These are phyloP conservation scores for Trifolium repens DNA, from an alignment of 306 rosid species.

Conservation along the genomic window DNA sequence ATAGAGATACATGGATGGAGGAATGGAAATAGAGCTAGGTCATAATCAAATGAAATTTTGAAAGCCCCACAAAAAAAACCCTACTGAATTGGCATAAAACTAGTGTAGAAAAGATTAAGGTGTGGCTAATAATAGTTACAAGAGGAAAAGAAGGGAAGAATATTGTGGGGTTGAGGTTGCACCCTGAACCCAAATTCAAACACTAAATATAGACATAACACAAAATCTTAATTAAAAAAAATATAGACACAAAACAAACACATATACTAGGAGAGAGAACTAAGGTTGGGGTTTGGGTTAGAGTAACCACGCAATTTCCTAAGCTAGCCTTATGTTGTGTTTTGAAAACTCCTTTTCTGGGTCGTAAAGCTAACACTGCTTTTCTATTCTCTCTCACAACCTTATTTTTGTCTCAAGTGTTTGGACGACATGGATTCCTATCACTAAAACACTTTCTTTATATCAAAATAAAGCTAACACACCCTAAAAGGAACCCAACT, in stretches of 20 bases:
- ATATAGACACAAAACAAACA: too few relatives aligned
- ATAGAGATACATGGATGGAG: background rate
- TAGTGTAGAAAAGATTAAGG: conserved; percentile 42
- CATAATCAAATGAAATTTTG: conserved; percentile 50
- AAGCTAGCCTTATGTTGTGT: conserved; percentile 66
- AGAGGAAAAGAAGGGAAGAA: conserved; percentile 63
- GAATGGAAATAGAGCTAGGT: conserved; percentile 41
- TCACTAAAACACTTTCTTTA: conserved; percentile 49
- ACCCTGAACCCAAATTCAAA: conserved; percentile 51
- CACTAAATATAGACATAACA: conserved; percentile 63
- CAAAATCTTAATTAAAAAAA: too few relatives aligned
- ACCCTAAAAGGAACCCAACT: conserved; percentile 39
- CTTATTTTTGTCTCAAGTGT: conserved; percentile 88
- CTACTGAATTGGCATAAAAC: conserved; percentile 65
- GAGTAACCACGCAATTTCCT: conserved; percentile 87
- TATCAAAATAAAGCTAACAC: conserved; percentile 50
- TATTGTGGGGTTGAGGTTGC: conserved; percentile 73
- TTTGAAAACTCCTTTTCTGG: conserved; percentile 96
- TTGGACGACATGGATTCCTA: conserved; percentile 95
- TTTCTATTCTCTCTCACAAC: conserved; percentile 76
- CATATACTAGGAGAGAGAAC: background rate
- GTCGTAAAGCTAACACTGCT: conserved; percentile 86
- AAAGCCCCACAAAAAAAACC: conserved; percentile 57
- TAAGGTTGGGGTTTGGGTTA: conserved; percentile 32
- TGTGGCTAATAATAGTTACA: conserved; percentile 50